Evolutionary conservation across 257 asterid genomes (phyloP), one percentile per base, ranked within the genome.

Genomic region (Solanum tarapatanum): DNA sequence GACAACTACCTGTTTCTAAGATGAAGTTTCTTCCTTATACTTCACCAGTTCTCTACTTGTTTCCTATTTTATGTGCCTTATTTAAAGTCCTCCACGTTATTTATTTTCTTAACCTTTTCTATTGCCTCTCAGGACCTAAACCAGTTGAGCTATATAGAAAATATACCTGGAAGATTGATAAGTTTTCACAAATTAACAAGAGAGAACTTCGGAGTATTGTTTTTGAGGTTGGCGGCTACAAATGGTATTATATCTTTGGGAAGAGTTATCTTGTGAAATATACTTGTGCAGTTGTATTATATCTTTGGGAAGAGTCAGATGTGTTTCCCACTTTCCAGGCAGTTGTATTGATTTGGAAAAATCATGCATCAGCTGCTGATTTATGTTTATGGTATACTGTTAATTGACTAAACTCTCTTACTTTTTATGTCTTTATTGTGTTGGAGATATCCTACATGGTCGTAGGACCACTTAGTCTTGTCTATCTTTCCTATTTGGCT

Each of bases 81-180:
- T 16, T 9, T 23, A 33, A 45, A 45, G 41, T 26, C 9, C 84
- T 26, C 17, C 10, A 7, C 43, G 7, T 82, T 48, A 28, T 45
- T 45, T 82, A 82, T 82, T 28, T n/a, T 48, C 28, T 39, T 11
- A 69, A 73, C 43, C 64, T 75, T 37, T 43, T 84, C 75, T 75
- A 14, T 80, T 80, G 64, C 64, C 11, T 68, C 88, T 83, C 74
- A 92, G 94, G 93, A 79, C 91, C 89, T 64, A 88, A 89, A 84
- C 93, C 93, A 51, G 70, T 90, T 39, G 90, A 87, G 79, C 88
- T 92, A 39, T 92, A 88, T 90, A 93, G 93, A 37, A 90, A 76
- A 88, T 79, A 89, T 87, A 92, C 94, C 45, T 92, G 94, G 94
- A 92, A 87, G 93, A 92, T 92, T 89, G 92, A 92, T 43, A 88